phyloP scores from a whole-genome alignment of 225 moss, liverwort and hornwort genomes.

The Polytrichum commune region DNA sequence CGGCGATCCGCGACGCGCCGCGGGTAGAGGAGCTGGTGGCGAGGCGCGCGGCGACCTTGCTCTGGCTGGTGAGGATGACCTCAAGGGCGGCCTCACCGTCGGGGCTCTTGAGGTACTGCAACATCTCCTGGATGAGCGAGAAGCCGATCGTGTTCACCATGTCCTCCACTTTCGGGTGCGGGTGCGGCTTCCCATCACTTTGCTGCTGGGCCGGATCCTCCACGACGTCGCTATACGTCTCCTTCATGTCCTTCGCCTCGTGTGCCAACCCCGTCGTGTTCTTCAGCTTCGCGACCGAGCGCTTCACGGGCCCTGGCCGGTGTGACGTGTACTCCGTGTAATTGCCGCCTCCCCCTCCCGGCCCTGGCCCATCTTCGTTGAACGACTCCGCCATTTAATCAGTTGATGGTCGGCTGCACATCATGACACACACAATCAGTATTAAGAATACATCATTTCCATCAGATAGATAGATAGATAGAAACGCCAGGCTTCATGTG shows the following conservation, averaged over 20 bases:
- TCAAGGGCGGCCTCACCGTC: constrained; percentile 21
- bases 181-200: constrained; percentile 15
- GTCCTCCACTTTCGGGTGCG: constrained; percentile 26
- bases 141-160: constrained; percentile 13
- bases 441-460: too few relatives aligned
- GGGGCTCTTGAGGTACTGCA: constrained; percentile 35
- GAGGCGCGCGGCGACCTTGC: constrained; percentile 24
- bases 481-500: too few relatives aligned
- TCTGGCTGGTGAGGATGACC: constrained; percentile 12
- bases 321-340: constrained; percentile 10
- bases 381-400: not conserved
- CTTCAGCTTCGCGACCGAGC: constrained; percentile 32
- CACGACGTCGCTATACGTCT: not conserved
- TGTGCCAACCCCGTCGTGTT: constrained; percentile 16
- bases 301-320: constrained; percentile 28
- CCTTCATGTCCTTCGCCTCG: constrained; percentile 14
- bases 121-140: constrained; percentile 24
- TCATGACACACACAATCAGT: too few relatives aligned
- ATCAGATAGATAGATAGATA: too few relatives aligned
- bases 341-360: not conserved
- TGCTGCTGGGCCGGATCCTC: not conserved
- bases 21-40: constrained; percentile 9
- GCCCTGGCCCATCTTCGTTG: not conserved
- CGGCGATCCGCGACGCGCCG: constrained; percentile 8
- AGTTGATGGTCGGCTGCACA: too few relatives aligned